A percentile compares a stretch with the other conserved stretches of the same genome.
These are phyloP conservation scores for Fusarium verrucosum DNA, from an alignment of 2,329 filamentous ascomycete species.

Conservation along the genomic window DNA sequence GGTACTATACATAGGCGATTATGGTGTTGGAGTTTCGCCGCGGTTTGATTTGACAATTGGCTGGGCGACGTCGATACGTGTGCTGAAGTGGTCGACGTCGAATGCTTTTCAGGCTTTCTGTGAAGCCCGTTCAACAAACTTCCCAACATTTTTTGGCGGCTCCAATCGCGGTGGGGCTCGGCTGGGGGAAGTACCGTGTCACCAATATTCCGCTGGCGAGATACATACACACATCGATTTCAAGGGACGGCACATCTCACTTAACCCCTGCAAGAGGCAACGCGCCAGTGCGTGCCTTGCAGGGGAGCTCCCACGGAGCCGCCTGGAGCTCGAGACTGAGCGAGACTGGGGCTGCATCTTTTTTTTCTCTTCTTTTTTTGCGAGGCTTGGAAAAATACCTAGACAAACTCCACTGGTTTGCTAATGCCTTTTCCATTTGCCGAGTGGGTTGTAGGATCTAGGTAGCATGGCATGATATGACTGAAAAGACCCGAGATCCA, in stretches of 20 bases:
- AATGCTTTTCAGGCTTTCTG: no score
- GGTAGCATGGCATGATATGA: slow-evolving; percentile 3
- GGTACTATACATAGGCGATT: background rate
- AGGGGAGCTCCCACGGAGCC: slow-evolving; percentile 36
- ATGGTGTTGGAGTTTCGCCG: slow-evolving; percentile 22
- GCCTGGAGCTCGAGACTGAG: slow-evolving; percentile 16
- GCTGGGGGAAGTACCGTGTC: slow-evolving; percentile 11
- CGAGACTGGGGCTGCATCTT: background rate
- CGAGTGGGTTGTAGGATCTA: slow-evolving; percentile 1
- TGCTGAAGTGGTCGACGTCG: slow-evolving; percentile 30
- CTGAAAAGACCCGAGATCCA: background rate
- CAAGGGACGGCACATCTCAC: slow-evolving; percentile 23
- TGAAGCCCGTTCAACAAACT: no score
- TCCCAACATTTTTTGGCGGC: slow-evolving; percentile 46
- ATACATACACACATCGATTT: slow-evolving; percentile 16
- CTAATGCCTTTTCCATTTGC: slow-evolving; percentile 9
- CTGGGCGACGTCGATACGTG: slow-evolving; percentile 24
- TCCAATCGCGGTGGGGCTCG: slow-evolving; percentile 36
- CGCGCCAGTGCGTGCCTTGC: slow-evolving; percentile 31
- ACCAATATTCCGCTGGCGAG: accelerated
- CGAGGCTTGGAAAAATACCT: slow-evolving; percentile 1
- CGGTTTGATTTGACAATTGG: slow-evolving; percentile 36
- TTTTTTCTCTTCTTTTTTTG: background rate
- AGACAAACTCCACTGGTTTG: slow-evolving; percentile 25
- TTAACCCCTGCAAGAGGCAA: slow-evolving; percentile 25